Evolutionary conservation across 2,329 filamentous ascomycete species (phyloP), one percentile per base, ranked within the genome.

Genomic region (Parastagonospora nodorum): DNA sequence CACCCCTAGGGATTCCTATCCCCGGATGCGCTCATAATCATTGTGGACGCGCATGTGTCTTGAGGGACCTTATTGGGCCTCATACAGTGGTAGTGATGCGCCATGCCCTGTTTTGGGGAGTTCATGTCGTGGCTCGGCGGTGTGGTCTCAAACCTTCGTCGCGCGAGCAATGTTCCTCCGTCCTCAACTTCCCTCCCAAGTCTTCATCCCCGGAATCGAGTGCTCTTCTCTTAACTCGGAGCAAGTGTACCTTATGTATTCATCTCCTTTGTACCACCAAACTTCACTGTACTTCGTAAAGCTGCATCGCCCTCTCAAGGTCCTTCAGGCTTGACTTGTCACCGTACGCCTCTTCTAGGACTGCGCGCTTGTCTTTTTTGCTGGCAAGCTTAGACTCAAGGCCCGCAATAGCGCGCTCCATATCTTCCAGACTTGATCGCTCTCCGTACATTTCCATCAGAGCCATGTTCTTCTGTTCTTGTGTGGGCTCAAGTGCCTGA

Each of bases 341-440:
- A 10, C 77, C 77, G 46, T 79, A 80, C 2, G 77, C 75, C 31
- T 79, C 75, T 71, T 78, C 74, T n/a, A 79, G 55, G 5, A 69
- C 61, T 40, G 65, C 64, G 46, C 77, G 76, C 44, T 62, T 69
- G 24, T 72, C 70, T 1, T 73, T 64, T 2, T 72, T 47, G 16
- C 51, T 61, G 57, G 42, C 73, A 24, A 51, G 42, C 58, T 52
- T 74, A 5, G 55, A 51, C 27, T 65, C 61, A n/a, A 70, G 43
- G 6, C 65, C 65, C 2, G 63, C 65, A 31, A 69, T 60, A 1
- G 64, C 68, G 37, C 64, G 48, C 48, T 70, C 66, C 64, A 70
- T 70, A 33, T 70, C 67, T 35, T 68, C 65, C n/a, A 71, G 54
- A 14, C 63, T 69, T 7, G 61, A 65, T 12, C 68, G 65, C 48